phyloP scores from a whole-genome alignment of 2,329 filamentous ascomycete species.

The Diplodia mutila region DNA sequence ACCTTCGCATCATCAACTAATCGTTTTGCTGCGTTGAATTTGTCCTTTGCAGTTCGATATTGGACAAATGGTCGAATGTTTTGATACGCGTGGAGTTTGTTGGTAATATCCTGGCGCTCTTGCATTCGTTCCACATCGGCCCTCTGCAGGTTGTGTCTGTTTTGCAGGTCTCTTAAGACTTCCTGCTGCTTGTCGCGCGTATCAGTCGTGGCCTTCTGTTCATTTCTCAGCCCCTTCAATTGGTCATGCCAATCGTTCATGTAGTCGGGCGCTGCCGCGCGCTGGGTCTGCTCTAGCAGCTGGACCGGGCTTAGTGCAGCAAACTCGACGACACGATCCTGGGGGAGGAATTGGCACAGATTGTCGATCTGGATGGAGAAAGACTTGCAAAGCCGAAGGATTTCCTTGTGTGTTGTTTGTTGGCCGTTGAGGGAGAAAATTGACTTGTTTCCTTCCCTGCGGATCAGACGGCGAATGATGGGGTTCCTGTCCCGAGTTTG shows the following conservation, averaged over 20 bases:
- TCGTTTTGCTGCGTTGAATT: constrained; percentile 58
- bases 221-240: constrained; percentile 70
- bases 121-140: constrained; percentile 82
- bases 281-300: constrained; percentile 80
- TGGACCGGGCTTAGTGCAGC: constrained; percentile 80
- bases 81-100: constrained; percentile 67
- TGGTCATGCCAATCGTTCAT: constrained; percentile 79
- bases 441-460: constrained; percentile 77
- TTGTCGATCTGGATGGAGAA: constrained; percentile 97
- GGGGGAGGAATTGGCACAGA: constrained; percentile 93
- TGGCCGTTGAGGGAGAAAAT: constrained; percentile 78
- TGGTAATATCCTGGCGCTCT: constrained; percentile 71
- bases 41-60: constrained; percentile 61
- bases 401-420: constrained; percentile 61
- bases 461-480: constrained; percentile 75
- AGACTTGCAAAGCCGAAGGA: constrained; percentile 68
- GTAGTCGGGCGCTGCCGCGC: constrained; percentile 80
- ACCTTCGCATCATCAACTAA: constrained; percentile 48
- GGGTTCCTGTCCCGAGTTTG: constrained; percentile 65
- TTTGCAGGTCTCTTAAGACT: constrained; percentile 68
- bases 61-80: constrained; percentile 67
- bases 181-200: constrained; percentile 64
- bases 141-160: constrained; percentile 73
- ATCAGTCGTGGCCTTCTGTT: constrained; percentile 67
- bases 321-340: constrained; percentile 95